Base-by-base conservation (phyloP, 805 yeast species). In the Candida suzukii region DNA sequence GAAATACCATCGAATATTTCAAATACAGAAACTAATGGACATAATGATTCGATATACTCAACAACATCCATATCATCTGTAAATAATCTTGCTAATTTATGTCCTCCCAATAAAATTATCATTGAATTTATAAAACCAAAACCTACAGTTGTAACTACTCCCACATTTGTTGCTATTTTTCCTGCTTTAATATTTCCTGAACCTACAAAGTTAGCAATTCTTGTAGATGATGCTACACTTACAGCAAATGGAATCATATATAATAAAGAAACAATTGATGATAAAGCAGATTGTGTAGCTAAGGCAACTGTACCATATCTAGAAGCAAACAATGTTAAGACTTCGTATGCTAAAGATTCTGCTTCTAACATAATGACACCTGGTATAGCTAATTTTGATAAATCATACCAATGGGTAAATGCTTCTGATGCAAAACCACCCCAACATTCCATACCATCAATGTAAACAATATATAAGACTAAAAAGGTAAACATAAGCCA, bases 391-490 rank as follows among this genome's bases (percentile, higher is more conserved):
- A 75, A 63, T 31, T 54, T 58, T 42, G 67, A 69, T 62, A 65
- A 54, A 38, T 57, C 68, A 42, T 46, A 52, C 66, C 72, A 68
- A 40, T 66, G 64, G 2, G 52, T 49, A 39, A 63, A 55, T 3
- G 61, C 56, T 18, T 53, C 52, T 9, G 49, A 28, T 0, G 72
- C 48, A 25, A 76, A 66, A 0, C 91, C 91, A 46, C 66, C 73
- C 91, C 91, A 83, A 51, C 91, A 84, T 50, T 74, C 71, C 24
- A 58, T 60, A 1, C 90, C 91, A 50, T 83, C 86, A 30, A 82
- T 58, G 45, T 65, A 72, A 0, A 67, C 38, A 2, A 77, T 80
- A 53, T 85, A 86, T 2, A 66, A 45, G 22, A 80, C 56, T 46
- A 84, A 54, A 32, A 77, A 61, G 17, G 68, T 38, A 32, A 81